Conservation (phyloP, 306 rosid genomes). For the Crotalaria pallida region DNA sequence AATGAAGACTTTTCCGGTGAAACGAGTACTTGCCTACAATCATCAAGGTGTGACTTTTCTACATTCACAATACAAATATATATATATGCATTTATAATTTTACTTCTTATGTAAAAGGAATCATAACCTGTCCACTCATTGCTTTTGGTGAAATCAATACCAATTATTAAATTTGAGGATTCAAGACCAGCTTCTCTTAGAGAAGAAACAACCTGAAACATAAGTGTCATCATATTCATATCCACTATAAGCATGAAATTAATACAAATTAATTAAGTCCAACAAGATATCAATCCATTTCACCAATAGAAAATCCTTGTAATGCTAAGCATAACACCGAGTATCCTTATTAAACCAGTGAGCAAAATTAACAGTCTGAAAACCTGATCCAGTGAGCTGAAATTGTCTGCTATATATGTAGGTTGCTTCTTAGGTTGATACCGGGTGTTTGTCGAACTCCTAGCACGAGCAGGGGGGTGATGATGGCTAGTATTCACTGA, state of each 20-base stretch:
- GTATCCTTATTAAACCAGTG: constrained; percentile 11
- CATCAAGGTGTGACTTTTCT: constrained; percentile 24
- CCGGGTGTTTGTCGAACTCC: background rate
- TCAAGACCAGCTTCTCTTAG: constrained; percentile 93
- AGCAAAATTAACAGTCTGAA: background rate
- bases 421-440: constrained; percentile 25
- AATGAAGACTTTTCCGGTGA: constrained; percentile 81
- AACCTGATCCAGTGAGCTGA: constrained; percentile 85
- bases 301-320: background rate
- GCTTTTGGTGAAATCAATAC: constrained; percentile 95
- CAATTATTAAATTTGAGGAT: constrained; percentile 88
- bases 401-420: constrained; percentile 60
- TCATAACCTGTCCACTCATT: constrained; percentile 99
- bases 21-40: constrained; percentile 66
- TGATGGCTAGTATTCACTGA: constrained; percentile 23
- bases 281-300: background rate
- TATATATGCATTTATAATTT: background rate
- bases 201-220: constrained; percentile 74
- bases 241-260: background rate
- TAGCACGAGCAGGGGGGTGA: constrained; percentile 4
- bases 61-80: background rate
- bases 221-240: constrained; percentile 21
- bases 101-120: constrained; percentile 10
- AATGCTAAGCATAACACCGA: background rate
- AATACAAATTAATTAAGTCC: background rate